Percentiles rank a stretch among this genome's conserved stretches.
phyloP scores from a whole-genome alignment of 164 flowering plant genomes.

The Vitis cinerea region DNA sequence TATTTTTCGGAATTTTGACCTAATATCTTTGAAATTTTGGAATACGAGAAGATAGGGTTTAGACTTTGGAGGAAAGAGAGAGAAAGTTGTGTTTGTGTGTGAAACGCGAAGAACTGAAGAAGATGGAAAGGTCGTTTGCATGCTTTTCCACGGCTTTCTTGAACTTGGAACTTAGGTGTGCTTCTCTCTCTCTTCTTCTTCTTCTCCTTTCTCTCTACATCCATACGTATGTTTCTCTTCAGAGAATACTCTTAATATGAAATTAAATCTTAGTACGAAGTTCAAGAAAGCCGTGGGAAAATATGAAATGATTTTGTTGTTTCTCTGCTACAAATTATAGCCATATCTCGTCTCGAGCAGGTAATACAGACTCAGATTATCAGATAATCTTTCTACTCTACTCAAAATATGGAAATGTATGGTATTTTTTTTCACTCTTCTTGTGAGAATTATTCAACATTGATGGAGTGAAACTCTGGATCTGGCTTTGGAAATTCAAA shows the following conservation, averaged over 20 bases:
- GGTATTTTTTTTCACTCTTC: no score
- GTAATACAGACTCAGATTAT: no score
- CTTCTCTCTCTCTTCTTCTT: conserved; percentile 2
- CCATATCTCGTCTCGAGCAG: no score
- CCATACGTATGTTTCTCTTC: not conserved
- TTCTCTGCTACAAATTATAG: not conserved
- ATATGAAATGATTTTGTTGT: conserved; percentile 11
- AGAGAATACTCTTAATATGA: not conserved
- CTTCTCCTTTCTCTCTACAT: not conserved
- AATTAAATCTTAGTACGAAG: conserved; percentile 11
- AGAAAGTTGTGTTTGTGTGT: not conserved
- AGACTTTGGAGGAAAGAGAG: not conserved
- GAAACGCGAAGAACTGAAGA: not conserved
- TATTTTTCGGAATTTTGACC: not conserved
- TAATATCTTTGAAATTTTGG: not conserved
- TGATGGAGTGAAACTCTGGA: no score
- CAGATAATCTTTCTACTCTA: no score
- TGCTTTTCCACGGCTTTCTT: conserved; percentile 58
- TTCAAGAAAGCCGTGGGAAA: conserved; percentile 27
- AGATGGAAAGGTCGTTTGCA: conserved; percentile 21
- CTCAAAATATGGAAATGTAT: no score
- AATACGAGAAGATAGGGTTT: not conserved
- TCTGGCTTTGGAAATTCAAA: no score
- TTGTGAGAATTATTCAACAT: no score
- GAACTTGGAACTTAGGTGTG: conserved; percentile 35